phyloP scores from a whole-genome alignment of 306 rosid species.

The Cucurbita argyrosperma region DNA sequence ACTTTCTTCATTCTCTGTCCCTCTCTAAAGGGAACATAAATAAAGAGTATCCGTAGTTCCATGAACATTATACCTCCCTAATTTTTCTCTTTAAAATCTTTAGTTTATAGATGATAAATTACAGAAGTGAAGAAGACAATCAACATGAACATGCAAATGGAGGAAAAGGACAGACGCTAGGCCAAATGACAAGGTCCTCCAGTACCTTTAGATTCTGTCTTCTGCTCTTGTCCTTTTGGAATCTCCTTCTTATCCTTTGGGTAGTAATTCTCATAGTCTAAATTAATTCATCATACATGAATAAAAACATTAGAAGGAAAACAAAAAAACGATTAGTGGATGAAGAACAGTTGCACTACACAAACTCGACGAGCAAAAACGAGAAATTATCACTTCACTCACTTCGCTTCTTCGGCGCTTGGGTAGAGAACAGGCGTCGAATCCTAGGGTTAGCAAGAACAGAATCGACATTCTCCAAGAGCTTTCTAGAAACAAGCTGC shows the following conservation, averaged over 20 bases:
- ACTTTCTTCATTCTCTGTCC: neutral
- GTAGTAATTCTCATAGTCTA: conserved; percentile 23
- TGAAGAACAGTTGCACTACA: neutral
- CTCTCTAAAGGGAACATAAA: neutral
- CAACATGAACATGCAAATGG: neutral
- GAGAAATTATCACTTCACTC: neutral
- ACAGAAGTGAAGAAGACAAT: neutral
- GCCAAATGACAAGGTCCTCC: neutral
- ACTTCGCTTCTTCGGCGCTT: conserved; percentile 16
- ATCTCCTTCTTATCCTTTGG: conserved; percentile 22
- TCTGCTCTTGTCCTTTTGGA: conserved; percentile 14
- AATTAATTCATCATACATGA: neutral
- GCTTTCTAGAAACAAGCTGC: conserved; percentile 9
- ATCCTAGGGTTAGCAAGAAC: conserved; percentile 11
- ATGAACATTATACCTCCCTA: neutral
- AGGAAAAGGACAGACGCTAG: neutral
- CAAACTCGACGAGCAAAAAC: neutral
- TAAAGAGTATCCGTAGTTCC: neutral
- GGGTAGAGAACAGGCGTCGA: conserved; percentile 14
- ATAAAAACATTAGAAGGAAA: neutral
- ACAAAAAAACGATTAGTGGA: neutral
- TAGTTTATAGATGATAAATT: neutral
- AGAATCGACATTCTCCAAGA: conserved; percentile 9
- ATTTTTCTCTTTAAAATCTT: neutral
- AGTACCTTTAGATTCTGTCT: conserved; percentile 21